Conservation (phyloP, 441 rosid genomes). For the Capsella rubella region DNA sequence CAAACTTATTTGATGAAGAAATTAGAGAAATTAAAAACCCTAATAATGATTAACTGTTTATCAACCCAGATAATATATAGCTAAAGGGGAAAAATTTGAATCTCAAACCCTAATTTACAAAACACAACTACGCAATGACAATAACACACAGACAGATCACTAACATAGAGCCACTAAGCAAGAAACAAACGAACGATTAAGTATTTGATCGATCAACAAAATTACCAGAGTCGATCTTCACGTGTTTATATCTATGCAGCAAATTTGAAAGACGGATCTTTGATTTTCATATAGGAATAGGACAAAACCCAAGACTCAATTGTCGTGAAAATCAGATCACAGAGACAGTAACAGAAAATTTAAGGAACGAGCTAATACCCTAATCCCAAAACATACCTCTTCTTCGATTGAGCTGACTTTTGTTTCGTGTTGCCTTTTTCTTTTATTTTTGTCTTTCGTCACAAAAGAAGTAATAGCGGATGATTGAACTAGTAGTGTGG, state of each 20-base stretch:
- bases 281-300: neutral
- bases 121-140: neutral
- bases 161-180: neutral
- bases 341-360: neutral
- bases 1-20: neutral
- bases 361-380: neutral
- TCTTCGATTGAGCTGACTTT: slow-evolving; percentile 18
- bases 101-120: neutral
- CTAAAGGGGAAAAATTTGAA: neutral
- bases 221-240: neutral
- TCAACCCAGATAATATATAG: neutral
- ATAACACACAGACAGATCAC: neutral
- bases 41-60: neutral
- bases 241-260: neutral
- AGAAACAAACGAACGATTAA: neutral
- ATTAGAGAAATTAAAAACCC: neutral
- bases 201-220: neutral
- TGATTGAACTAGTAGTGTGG: neutral
- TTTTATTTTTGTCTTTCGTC: neutral
- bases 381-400: slow-evolving; percentile 25
- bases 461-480: neutral
- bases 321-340: neutral
- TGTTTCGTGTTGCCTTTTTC: too few relatives aligned
- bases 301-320: neutral
- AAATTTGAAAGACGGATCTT: neutral